A percentile compares a stretch with the other conserved stretches of the same genome.
phyloP scores from a whole-genome alignment of 2,329 filamentous ascomycete species.

The Metarhizium brunneum region DNA sequence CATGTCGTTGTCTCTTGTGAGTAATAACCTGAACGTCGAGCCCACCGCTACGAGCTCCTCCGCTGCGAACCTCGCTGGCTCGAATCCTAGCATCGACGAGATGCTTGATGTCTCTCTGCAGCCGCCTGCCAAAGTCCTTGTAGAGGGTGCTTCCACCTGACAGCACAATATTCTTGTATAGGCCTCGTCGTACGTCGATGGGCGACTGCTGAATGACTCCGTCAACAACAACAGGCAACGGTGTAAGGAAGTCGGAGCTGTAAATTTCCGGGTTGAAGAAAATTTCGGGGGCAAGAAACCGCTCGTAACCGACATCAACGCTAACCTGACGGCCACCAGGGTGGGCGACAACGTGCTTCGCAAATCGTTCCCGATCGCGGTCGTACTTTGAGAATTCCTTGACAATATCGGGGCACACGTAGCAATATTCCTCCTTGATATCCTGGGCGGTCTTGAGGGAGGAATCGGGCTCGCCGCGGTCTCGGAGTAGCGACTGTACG shows the following conservation, averaged over 20 bases:
- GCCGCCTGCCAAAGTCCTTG: conserved; percentile 92
- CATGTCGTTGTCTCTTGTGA: conserved; percentile 94
- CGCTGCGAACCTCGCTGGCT: conserved; percentile 83
- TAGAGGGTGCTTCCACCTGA: conserved; percentile 96
- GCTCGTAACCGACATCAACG: conserved; percentile 94
- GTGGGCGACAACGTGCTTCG: conserved; percentile 79
- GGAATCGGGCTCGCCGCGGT: conserved; percentile 93
- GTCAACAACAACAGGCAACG: conserved; percentile 88
- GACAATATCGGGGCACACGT: conserved; percentile 96
- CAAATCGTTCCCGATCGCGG: conserved; percentile 81
- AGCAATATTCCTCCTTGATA: conserved; percentile 98
- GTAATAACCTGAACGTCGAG: conserved; percentile 95
- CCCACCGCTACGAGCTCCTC: conserved; percentile 86
- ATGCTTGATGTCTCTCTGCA: conserved; percentile 96
- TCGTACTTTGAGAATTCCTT: conserved; percentile 97
- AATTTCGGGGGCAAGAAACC: conserved; percentile 95
- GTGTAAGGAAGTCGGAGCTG: conserved; percentile 95
- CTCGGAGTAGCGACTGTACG: conserved; percentile 89
- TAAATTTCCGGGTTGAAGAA: conserved; percentile 99
- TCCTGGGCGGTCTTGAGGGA: conserved; percentile 95
- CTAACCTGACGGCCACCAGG: conserved; percentile 75
- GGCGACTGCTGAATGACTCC: conserved; percentile 95
- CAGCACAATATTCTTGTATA: conserved; percentile 99
- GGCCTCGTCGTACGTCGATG: conserved; percentile 89
- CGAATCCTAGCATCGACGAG: conserved; percentile 88